Evolutionary conservation across 768 basidiomycete genomes (phyloP).

Genomic region (Boletus rex-veris): DNA sequence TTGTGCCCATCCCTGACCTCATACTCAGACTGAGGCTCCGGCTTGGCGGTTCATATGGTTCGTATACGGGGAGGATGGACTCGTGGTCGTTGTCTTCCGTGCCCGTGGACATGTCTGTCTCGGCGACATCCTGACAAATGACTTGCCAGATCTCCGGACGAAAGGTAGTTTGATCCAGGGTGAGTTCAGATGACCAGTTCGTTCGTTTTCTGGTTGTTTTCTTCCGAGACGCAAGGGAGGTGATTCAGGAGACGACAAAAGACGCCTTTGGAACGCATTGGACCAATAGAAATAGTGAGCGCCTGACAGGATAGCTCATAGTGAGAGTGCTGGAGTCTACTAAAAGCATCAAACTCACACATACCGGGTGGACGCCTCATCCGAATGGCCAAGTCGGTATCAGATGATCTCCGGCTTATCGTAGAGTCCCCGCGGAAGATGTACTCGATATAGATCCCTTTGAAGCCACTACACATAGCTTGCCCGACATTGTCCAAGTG

Average conservation of each 20-base stretch:
- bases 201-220: not conserved
- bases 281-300: not conserved
- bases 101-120: not conserved
- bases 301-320: not conserved
- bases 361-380: not conserved
- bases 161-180: constrained; percentile 13
- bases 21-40: not conserved
- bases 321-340: not conserved
- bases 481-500: too few relatives aligned
- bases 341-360: not conserved
- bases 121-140: constrained; percentile 16
- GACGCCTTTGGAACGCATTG: not conserved
- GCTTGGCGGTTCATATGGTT: constrained; percentile 18
- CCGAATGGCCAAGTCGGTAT: not conserved
- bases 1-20: not conserved
- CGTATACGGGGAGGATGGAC: constrained; percentile 22
- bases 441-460: too few relatives aligned
- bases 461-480: too few relatives aligned
- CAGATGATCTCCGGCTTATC: too few relatives aligned
- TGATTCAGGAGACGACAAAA: not conserved
- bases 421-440: too few relatives aligned
- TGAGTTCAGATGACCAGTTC: not conserved
- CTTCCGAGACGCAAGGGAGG: not conserved
- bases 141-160: constrained; percentile 24
- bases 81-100: constrained; percentile 8